Evolutionary conservation across 148 eudicot genomes (phyloP), one percentile per base, ranked within the genome.

Genomic region (Chenopodium formosanum): DNA sequence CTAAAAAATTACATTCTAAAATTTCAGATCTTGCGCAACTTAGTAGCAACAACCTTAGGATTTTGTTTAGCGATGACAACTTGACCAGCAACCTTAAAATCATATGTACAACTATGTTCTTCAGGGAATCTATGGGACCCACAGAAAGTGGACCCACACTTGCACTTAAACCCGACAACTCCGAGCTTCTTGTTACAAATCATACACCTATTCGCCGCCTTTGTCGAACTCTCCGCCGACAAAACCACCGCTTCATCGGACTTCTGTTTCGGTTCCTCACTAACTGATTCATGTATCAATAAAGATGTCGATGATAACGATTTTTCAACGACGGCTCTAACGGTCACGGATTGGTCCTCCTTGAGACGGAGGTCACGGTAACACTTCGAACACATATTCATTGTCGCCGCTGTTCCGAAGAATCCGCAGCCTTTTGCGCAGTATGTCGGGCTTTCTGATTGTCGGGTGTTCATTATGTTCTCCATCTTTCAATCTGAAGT

Each of bases 341-440:
- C 53, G 53, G 53, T 11, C 3, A 13, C 84, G 10, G 85, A 58
- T 44, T 82, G 86, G 11, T 91, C 89, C 68, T 86, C 84, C 29
- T 76, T 37, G 29, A 74, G 13, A 20, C 73, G 76, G 29, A 66
- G 60, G 56, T 89, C 86, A 1, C 88, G 67, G 82, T 73, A 86
- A 56, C 94, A 91, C 79, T 88, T 88, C 9, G 92, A 91, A 79
- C 92, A 91, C 16, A 91, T 81, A 23, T 87, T 86, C 79, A 75
- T 81, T 2, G 88, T 89, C 50, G 90, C 82, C 37, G 92, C 63
- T 17, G 87, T 23, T 7, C 94, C 94, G 81, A 87, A 89, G 73
- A 89, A 91, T 29, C 91, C 94, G 73, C 92, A 89, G 4, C 90
- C 89, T 75, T 87, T 91, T 10, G 89, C 88, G 86, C 92, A 91